Evolutionary conservation across 352 stramenopile genomes (phyloP).

Genomic region (Globisporangium takayamanum): DNA sequence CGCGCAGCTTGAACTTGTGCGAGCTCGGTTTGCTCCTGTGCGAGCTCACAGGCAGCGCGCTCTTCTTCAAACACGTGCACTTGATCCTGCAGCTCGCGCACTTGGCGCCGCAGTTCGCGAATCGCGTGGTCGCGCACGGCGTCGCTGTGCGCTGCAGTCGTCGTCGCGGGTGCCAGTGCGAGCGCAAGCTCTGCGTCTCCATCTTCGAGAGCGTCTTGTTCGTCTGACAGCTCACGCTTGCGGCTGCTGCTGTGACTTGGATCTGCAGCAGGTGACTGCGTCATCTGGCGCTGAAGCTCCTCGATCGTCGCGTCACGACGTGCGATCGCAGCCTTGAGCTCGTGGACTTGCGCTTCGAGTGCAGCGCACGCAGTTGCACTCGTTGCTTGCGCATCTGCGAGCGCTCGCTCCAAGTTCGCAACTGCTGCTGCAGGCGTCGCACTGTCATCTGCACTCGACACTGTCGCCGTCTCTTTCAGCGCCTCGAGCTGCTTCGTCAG

Average conservation of each 20-base stretch:
- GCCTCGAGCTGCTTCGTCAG: constrained; percentile 12
- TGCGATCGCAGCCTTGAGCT: neutral
- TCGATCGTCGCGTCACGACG: constrained; percentile 1
- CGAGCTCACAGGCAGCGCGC: constrained; percentile 17
- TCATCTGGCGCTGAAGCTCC: neutral
- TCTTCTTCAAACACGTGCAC: constrained; percentile 12
- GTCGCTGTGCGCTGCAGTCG: too few species aligned
- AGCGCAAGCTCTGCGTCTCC: too few species aligned
- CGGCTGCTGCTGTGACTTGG: neutral
- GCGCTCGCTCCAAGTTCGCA: too few species aligned
- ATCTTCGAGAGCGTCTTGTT: constrained; percentile 1
- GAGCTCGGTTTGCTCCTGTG: constrained; percentile 23
- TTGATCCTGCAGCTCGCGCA: constrained; percentile 18
- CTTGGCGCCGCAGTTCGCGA: constrained; percentile 12
- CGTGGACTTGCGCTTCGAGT: neutral
- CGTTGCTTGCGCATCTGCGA: too few species aligned
- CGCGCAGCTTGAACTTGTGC: constrained; percentile 25
- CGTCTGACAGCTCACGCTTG: constrained; percentile 1
- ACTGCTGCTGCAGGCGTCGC: constrained; percentile 2
- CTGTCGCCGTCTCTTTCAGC: neutral
- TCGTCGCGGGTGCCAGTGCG: too few species aligned
- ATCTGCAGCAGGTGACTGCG: neutral
- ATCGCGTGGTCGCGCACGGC: neutral
- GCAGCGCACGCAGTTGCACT: too few species aligned
- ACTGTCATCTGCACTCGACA: constrained; percentile 1